These are phyloP conservation scores for Clonostachys byssicola DNA, from an alignment of 2,329 filamentous ascomycete species.

Conservation along the genomic window DNA sequence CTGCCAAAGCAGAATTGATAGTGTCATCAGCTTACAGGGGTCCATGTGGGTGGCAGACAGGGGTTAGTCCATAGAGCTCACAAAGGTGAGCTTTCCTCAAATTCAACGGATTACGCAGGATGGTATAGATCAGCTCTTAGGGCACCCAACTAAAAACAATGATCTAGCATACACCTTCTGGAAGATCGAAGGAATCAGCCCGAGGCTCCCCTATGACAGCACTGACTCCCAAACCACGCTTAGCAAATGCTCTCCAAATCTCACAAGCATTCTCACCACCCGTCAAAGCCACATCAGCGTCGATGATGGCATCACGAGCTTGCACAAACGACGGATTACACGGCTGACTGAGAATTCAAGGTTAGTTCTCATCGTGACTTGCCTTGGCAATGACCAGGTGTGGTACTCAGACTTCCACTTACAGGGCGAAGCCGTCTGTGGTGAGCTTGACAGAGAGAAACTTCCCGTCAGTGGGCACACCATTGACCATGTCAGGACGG, in stretches of 20 bases:
- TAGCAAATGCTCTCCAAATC: slow-evolving; percentile 46
- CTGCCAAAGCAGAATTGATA: no score
- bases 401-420: no score
- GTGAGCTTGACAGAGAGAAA: slow-evolving; percentile 36
- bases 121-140: no score
- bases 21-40: no score
- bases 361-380: background rate
- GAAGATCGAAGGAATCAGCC: slow-evolving; percentile 2
- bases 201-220: slow-evolving; percentile 12
- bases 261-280: slow-evolving; percentile 39
- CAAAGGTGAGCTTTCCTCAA: no score
- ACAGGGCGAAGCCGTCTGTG: background rate
- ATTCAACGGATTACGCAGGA: no score
- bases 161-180: background rate
- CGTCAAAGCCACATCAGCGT: slow-evolving; percentile 42
- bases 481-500: slow-evolving; percentile 27
- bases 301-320: slow-evolving; percentile 45
- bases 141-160: background rate
- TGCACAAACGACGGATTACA: slow-evolving; percentile 44
- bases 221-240: slow-evolving; percentile 37
- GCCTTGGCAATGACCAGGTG: no score
- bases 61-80: no score
- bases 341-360: slow-evolving; percentile 24
- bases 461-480: slow-evolving; percentile 40
- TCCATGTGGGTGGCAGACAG: no score